phyloP scores from a whole-genome alignment of 1,284 basidiomycete genomes.

The Leccinum griseonigrum region DNA sequence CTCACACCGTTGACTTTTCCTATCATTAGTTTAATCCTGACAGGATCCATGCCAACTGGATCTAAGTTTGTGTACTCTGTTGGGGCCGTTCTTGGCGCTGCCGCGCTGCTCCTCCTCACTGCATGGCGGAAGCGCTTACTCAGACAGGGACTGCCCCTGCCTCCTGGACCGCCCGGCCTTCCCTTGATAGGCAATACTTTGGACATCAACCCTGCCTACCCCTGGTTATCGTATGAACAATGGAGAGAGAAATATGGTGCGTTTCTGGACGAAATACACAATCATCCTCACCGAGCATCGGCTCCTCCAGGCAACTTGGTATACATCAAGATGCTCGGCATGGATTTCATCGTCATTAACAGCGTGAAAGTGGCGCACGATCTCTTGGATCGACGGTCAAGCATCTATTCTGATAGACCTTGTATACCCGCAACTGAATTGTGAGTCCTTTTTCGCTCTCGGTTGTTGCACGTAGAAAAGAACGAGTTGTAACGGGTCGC shows the following conservation, averaged over 20 bases:
- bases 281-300: background rate
- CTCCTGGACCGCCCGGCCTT: constrained; percentile 29
- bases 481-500: background rate
- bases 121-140: constrained; percentile 16
- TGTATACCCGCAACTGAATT: constrained; percentile 17
- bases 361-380: constrained; percentile 36
- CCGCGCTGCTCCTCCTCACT: constrained; percentile 1
- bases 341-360: constrained; percentile 40
- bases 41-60: constrained; percentile 1
- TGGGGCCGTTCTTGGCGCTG: constrained; percentile 9
- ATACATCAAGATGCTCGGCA: constrained; percentile 35
- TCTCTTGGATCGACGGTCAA: constrained; percentile 40
- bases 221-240: constrained; percentile 32
- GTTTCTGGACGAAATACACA: background rate
- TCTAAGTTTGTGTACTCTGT: constrained; percentile 4
- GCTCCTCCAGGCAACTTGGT: constrained; percentile 34
- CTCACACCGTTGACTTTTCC: background rate
- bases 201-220: constrained; percentile 14
- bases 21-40: background rate
- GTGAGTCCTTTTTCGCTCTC: constrained; percentile 10
- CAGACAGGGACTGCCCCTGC: constrained; percentile 23
- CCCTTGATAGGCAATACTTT: constrained; percentile 29
- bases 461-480: background rate
- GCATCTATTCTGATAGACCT: constrained; percentile 43
- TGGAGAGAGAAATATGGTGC: constrained; percentile 30